phyloP scores from a whole-genome alignment of 768 basidiomycete genomes.

The Hericium rajendrae region DNA sequence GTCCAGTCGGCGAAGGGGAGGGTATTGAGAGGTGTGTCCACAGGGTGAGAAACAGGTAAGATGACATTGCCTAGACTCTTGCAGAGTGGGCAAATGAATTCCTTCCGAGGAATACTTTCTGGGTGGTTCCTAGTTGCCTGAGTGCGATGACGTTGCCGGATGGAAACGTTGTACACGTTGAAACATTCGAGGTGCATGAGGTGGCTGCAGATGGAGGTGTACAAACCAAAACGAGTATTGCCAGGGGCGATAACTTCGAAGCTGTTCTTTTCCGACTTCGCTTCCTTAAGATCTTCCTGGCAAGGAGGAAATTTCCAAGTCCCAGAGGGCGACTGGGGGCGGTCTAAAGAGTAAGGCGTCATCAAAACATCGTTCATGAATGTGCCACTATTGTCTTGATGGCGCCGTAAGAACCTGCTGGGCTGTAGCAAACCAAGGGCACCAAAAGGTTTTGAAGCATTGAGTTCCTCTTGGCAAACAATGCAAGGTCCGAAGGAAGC shows the following conservation, averaged over 20 bases:
- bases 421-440: slow-evolving; percentile 82
- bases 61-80: slow-evolving; percentile 94
- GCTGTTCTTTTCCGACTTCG: slow-evolving; percentile 32
- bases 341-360: slow-evolving; percentile 59
- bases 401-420: slow-evolving; percentile 71
- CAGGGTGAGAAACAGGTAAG: slow-evolving; percentile 61
- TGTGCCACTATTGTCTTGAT: slow-evolving; percentile 51
- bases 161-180: slow-evolving; percentile 78
- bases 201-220: slow-evolving; percentile 86
- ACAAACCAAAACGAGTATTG: slow-evolving; percentile 75
- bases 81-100: slow-evolving; percentile 95
- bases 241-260: slow-evolving; percentile 69
- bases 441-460: slow-evolving; percentile 65
- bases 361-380: slow-evolving; percentile 68
- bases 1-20: slow-evolving; percentile 84
- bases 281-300: slow-evolving; percentile 38
- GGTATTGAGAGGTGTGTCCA: slow-evolving; percentile 38
- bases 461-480: slow-evolving; percentile 94
- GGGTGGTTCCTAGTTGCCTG: slow-evolving; percentile 92
- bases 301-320: slow-evolving; percentile 40
- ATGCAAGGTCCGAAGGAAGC: slow-evolving; percentile 87
- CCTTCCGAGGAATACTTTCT: slow-evolving; percentile 85
- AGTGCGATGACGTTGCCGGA: slow-evolving; percentile 76
- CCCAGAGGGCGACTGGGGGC: slow-evolving; percentile 22
- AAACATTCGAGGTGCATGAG: slow-evolving; percentile 97